Evolutionary conservation across 106 monocot genomes (phyloP).

Genomic region (Dendrobium officinale): DNA sequence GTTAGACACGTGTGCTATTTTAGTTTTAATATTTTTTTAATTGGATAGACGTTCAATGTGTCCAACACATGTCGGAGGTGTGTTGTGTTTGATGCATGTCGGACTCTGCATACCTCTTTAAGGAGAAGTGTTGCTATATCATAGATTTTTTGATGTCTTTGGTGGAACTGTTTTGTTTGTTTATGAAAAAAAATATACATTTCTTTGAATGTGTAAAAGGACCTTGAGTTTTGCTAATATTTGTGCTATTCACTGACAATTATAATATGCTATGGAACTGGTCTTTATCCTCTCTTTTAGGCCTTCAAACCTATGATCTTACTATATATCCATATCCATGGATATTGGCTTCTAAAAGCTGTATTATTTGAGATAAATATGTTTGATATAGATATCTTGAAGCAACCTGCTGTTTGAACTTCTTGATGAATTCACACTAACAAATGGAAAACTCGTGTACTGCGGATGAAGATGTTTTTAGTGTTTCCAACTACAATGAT

Average conservation of each 20-base stretch:
- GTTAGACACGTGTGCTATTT: too few species aligned
- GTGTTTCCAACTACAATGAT: neutral
- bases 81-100: too few species aligned
- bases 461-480: neutral
- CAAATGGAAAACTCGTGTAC: neutral
- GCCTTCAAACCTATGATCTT: neutral
- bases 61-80: too few species aligned
- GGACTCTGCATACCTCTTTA: too few species aligned
- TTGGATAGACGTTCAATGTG: too few species aligned
- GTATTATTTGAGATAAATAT: neutral
- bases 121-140: too few species aligned
- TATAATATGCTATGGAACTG: neutral
- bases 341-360: neutral
- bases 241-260: neutral
- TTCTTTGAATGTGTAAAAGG: neutral
- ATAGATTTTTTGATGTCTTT: neutral
- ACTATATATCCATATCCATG: neutral
- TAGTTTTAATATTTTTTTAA: too few species aligned
- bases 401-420: neutral
- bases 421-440: neutral
- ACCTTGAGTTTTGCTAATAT: neutral
- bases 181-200: neutral
- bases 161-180: neutral
- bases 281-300: neutral
- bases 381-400: neutral